Evolutionary conservation across 2,329 filamentous ascomycete genomes (phyloP).

Genomic region (Lojkania enalia): DNA sequence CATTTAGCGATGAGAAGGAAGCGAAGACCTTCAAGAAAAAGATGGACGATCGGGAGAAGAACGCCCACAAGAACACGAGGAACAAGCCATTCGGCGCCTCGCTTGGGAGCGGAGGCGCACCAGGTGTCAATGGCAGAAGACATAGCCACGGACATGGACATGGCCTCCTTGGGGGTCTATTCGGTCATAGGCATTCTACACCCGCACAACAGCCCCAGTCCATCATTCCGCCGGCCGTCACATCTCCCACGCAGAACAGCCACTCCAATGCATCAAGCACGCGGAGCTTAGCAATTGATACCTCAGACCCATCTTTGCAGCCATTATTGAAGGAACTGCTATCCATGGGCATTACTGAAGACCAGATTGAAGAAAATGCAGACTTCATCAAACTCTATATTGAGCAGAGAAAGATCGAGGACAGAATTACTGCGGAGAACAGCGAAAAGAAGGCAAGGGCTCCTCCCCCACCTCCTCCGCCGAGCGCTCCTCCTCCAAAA

Average conservation of each 20-base stretch:
- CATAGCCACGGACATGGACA: constrained; percentile 41
- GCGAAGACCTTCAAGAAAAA: constrained; percentile 97
- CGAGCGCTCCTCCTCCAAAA: constrained; percentile 45
- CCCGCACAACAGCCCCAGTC: constrained; percentile 50
- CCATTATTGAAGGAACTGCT: constrained; percentile 63
- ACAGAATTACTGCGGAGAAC: constrained; percentile 49
- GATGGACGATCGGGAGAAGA: constrained; percentile 94
- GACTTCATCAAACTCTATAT: constrained; percentile 71
- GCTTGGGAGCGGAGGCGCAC: constrained; percentile 23
- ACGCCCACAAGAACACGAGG: constrained; percentile 84
- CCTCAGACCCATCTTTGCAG: constrained; percentile 64
- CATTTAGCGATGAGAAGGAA: constrained; percentile 96
- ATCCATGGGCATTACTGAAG: constrained; percentile 68
- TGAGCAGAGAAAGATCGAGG: constrained; percentile 63
- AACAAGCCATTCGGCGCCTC: constrained; percentile 69
- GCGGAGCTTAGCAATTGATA: constrained; percentile 57
- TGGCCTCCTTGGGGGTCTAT: constrained; percentile 57
- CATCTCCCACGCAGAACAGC: constrained; percentile 42
- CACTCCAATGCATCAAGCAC: constrained; percentile 37
- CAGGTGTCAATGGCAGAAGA: constrained; percentile 31
- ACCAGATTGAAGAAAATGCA: constrained; percentile 67
- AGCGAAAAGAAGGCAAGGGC: constrained; percentile 57
- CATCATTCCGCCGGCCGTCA: constrained; percentile 54
- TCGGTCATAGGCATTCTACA: constrained; percentile 54
- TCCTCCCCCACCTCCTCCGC: constrained; percentile 65